These are phyloP conservation scores for Candida mesenterica DNA, from an alignment of 1,139 yeast genomes.

Conservation along the genomic window DNA sequence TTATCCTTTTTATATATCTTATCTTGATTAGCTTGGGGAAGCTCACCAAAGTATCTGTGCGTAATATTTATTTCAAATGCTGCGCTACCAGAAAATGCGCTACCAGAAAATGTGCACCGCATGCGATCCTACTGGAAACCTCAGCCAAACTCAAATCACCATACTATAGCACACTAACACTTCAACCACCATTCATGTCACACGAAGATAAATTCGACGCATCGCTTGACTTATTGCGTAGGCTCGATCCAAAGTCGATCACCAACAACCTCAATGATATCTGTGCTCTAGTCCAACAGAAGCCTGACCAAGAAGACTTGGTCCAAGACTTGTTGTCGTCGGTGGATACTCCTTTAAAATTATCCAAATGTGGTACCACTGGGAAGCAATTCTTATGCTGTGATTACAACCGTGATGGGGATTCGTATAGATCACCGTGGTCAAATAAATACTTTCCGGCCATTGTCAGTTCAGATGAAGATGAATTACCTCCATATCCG, in stretches of 20 bases:
- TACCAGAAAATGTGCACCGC: too few relatives aligned
- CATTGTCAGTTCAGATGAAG: constrained; percentile 43
- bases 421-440: constrained; percentile 91
- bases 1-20: too few relatives aligned
- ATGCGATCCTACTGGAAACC: too few relatives aligned
- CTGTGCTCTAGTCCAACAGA: constrained; percentile 67
- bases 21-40: too few relatives aligned
- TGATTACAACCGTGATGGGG: constrained; percentile 95
- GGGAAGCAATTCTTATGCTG: constrained; percentile 79
- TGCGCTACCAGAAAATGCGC: too few relatives aligned
- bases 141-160: too few relatives aligned
- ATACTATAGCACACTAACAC: too few relatives aligned
- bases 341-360: constrained; percentile 79
- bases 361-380: constrained; percentile 53
- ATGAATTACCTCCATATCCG: constrained; percentile 70
- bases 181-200: too few relatives aligned
- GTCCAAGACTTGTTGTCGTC: constrained; percentile 87
- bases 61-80: too few relatives aligned
- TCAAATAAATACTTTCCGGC: constrained; percentile 73
- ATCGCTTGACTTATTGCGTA: constrained; percentile 80
- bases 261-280: constrained; percentile 60
- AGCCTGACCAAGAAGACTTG: constrained; percentile 42
- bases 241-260: constrained; percentile 77
- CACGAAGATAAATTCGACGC: constrained; percentile 75
- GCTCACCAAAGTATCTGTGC: too few relatives aligned